These are phyloP conservation scores for Teunomyces lycoperdinae DNA, from an alignment of 805 yeast species.

Conservation along the genomic window DNA sequence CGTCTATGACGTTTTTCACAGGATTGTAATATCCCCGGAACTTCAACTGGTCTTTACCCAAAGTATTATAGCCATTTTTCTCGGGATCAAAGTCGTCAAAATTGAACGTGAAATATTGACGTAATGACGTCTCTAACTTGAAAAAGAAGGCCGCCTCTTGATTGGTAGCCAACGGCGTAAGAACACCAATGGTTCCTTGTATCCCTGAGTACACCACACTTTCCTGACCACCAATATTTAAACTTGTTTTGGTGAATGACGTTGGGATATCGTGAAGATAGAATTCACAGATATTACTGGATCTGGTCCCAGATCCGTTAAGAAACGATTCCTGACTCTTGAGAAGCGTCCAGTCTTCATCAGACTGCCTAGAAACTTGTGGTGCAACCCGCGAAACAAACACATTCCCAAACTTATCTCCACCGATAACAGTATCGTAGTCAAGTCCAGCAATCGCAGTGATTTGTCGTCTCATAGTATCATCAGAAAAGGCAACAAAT, in stretches of 20 bases:
- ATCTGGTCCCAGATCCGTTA: constrained; percentile 53
- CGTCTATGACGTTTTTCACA: constrained; percentile 73
- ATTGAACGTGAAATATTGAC: constrained; percentile 25
- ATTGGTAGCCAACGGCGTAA: constrained; percentile 63
- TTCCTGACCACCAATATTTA: constrained; percentile 64
- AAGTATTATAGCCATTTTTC: constrained; percentile 31
- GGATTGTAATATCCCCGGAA: constrained; percentile 85
- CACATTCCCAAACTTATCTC: constrained; percentile 84
- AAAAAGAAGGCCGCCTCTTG: constrained; percentile 60
- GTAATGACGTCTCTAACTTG: constrained; percentile 49
- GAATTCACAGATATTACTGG: constrained; percentile 54
- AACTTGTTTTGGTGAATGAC: constrained; percentile 50
- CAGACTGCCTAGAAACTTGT: constrained; percentile 46
- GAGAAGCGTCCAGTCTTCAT: constrained; percentile 44
- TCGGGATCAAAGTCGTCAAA: constrained; percentile 24
- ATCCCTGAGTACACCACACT: constrained; percentile 69
- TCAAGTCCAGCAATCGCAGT: constrained; percentile 64
- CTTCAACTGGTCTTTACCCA: constrained; percentile 64
- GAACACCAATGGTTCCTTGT: constrained; percentile 76
- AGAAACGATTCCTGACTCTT: constrained; percentile 31
- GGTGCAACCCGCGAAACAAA: constrained; percentile 62
- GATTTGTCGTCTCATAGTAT: constrained; percentile 62
- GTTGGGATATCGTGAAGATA: constrained; percentile 70
- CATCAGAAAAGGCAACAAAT: constrained; percentile 69
- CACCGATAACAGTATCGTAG: constrained; percentile 71